phyloP scores from a whole-genome alignment of 176 grass and related monocot genomes.

The Zea luxurians region DNA sequence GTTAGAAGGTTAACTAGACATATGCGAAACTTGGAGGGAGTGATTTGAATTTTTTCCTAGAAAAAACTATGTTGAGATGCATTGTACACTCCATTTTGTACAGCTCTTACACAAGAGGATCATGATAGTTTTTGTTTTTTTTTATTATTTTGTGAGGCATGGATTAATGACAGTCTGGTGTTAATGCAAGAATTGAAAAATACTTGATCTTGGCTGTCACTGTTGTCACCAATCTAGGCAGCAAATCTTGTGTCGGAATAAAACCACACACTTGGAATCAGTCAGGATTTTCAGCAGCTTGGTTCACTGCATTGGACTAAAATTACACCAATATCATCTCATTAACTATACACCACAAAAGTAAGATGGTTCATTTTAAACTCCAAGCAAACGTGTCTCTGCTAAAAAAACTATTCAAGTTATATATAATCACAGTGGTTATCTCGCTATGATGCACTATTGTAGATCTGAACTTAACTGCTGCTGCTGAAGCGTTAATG shows the following conservation, averaged over 20 bases:
- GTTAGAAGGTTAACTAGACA: too few species aligned
- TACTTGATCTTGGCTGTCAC: constrained; percentile 35
- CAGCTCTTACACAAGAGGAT: constrained; percentile 32
- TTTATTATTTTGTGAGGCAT: background rate
- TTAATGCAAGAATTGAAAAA: constrained; percentile 37
- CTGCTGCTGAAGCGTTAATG: constrained; percentile 17
- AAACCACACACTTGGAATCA: constrained; percentile 46
- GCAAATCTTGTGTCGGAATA: constrained; percentile 68
- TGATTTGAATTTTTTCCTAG: too few species aligned
- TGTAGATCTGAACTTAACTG: background rate
- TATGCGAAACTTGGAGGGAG: too few species aligned
- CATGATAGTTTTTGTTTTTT: background rate
- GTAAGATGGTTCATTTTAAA: constrained; percentile 21
- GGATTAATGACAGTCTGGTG: constrained; percentile 9
- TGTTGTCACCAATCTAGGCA: constrained; percentile 51
- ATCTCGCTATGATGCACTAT: constrained; percentile 25
- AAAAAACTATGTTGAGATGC: constrained; percentile 27
- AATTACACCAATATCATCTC: constrained; percentile 27
- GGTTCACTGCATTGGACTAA: constrained; percentile 43
- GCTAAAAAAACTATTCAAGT: constrained; percentile 10
- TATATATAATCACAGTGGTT: constrained; percentile 43
- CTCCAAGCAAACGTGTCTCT: constrained; percentile 20
- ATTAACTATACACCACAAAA: constrained; percentile 32
- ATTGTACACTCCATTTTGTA: constrained; percentile 32
- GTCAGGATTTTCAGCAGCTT: constrained; percentile 30